phyloP scores from a whole-genome alignment of 805 yeast species.

The Kockiozyma suomiensis region DNA sequence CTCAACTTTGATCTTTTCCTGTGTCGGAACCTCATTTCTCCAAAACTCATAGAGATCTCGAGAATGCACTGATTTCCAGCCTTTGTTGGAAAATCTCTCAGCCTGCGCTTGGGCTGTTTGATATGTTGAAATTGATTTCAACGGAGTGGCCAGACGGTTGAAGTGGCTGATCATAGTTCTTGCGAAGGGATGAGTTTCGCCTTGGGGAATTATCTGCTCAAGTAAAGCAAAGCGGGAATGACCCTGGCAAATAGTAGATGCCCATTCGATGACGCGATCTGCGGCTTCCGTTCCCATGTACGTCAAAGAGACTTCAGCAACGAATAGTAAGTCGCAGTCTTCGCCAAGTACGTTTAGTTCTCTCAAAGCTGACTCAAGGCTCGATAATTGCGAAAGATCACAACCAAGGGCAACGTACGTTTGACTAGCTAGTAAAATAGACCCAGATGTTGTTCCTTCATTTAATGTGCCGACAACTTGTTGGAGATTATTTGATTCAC shows the following conservation, averaged over 20 bases:
- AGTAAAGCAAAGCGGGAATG: conserved; percentile 61
- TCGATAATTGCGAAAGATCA: conserved; percentile 57
- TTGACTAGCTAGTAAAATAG: conserved; percentile 43
- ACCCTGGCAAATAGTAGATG: conserved; percentile 49
- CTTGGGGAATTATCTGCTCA: conserved; percentile 73
- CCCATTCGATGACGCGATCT: conserved; percentile 57
- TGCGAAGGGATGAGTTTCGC: conserved; percentile 65
- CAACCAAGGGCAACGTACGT: conserved; percentile 66
- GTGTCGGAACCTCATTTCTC: conserved; percentile 49
- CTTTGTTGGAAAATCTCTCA: conserved; percentile 51
- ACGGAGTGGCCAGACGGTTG: conserved; percentile 63
- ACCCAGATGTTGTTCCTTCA: background rate
- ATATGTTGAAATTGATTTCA: conserved; percentile 63
- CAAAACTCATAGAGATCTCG: conserved; percentile 63
- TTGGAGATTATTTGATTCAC: conserved; percentile 50
- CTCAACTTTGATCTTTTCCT: conserved; percentile 48
- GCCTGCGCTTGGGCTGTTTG: conserved; percentile 55
- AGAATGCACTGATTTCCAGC: conserved; percentile 45
- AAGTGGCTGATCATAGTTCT: conserved; percentile 76
- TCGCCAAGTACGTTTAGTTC: conserved; percentile 25
- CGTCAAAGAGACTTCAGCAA: conserved; percentile 83
- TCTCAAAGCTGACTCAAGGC: conserved; percentile 37
- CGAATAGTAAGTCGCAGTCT: conserved; percentile 49
- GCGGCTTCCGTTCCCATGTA: conserved; percentile 73
- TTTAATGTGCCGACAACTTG: conserved; percentile 12